These are phyloP conservation scores for Lachancea mirantina DNA, from an alignment of 805 yeast genomes.

Conservation along the genomic window DNA sequence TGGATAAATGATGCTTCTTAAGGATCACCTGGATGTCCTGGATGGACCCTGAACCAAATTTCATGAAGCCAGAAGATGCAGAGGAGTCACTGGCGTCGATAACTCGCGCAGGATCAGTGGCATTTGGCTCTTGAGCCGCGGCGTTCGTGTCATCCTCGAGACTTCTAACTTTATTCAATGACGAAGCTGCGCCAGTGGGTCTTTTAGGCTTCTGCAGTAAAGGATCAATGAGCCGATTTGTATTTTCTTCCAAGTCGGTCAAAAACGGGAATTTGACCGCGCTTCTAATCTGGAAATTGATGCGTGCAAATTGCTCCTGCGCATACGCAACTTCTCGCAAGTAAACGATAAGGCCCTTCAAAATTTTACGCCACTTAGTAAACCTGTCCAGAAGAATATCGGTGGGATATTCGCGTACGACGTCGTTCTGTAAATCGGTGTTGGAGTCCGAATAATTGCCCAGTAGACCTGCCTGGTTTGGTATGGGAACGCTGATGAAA, in stretches of 20 bases:
- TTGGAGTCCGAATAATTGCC: constrained; percentile 13
- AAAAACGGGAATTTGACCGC: constrained; percentile 41
- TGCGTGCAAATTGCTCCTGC: constrained; percentile 67
- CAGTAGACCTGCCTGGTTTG: constrained; percentile 19
- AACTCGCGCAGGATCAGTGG: not conserved
- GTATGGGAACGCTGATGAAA: constrained; percentile 30
- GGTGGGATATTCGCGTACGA: constrained; percentile 51
- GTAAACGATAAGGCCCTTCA: constrained; percentile 62
- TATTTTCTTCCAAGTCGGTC: constrained; percentile 31
- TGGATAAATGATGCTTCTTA: constrained; percentile 54
- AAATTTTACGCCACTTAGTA: constrained; percentile 71
- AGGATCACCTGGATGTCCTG: constrained; percentile 70
- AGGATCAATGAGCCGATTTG: constrained; percentile 40
- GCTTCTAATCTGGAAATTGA: constrained; percentile 65
- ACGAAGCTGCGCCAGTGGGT: constrained; percentile 5
- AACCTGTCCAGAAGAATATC: constrained; percentile 74
- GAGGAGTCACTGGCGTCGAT: constrained; percentile 10
- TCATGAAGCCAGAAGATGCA: constrained; percentile 48
- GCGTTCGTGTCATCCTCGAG: constrained; percentile 4
- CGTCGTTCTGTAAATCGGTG: constrained; percentile 12
- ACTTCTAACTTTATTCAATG: constrained; percentile 1
- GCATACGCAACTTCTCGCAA: constrained; percentile 69
- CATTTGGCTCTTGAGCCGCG: not conserved
- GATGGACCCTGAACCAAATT: constrained; percentile 67
- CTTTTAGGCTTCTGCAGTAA: constrained; percentile 34